A percentile compares a stretch with the other conserved stretches of the same genome.
Conservation (phyloP, 2,329 filamentous ascomycete genomes). For the Neonectria magnoliae region DNA sequence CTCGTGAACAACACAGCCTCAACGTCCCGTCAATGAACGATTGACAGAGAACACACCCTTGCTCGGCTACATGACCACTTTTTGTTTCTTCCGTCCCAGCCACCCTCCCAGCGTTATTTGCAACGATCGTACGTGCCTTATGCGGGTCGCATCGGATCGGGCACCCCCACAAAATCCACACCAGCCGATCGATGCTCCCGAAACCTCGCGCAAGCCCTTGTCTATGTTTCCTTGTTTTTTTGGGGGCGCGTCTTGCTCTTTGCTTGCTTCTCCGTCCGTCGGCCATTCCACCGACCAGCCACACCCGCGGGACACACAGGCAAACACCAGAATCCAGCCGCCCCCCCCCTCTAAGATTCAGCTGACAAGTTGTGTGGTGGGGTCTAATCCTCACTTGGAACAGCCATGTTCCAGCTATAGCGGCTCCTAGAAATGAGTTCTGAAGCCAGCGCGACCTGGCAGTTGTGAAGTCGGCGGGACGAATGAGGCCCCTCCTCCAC, state of each 20-base stretch:
- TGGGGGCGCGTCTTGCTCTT: not conserved
- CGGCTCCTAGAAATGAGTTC: not conserved
- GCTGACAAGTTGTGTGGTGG: not conserved
- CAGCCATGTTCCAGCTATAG: not conserved
- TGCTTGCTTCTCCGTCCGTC: not conserved
- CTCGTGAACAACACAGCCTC: not conserved
- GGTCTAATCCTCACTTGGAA: not conserved
- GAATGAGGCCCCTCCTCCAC: not conserved
- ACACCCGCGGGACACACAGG: not conserved
- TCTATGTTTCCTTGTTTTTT: not conserved
- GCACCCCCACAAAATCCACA: not conserved
- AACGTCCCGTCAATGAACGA: not conserved
- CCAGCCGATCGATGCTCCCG: constrained; percentile 3
- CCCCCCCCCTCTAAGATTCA: not conserved
- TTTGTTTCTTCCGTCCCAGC: not conserved
- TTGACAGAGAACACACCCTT: not conserved
- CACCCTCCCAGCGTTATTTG: not conserved
- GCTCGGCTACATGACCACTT: not conserved
- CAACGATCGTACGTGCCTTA: not conserved
- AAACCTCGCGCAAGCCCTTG: not conserved
- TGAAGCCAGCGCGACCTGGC: not conserved
- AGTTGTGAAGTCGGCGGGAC: not conserved
- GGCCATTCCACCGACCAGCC: not conserved
- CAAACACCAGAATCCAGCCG: not conserved
- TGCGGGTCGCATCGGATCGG: constrained; percentile 1